Conservation (phyloP, 306 rosid species). For the Geum urbanum region DNA sequence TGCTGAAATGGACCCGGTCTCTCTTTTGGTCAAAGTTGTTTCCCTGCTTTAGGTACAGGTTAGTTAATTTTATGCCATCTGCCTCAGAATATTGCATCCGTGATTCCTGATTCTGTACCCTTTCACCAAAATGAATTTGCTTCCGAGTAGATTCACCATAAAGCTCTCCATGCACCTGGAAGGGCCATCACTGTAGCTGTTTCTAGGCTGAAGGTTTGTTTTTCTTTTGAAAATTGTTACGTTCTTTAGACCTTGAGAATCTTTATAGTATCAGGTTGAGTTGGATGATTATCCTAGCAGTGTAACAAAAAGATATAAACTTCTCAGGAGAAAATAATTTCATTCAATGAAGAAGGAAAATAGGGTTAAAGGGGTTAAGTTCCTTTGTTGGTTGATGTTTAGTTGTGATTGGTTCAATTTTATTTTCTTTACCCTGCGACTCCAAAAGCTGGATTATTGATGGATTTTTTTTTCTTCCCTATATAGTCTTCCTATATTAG, state of each 20-base stretch:
- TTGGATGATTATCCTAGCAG: not conserved
- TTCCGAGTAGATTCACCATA: conserved; percentile 70
- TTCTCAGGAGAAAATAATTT: not conserved
- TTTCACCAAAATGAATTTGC: conserved; percentile 25
- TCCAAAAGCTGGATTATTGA: not conserved
- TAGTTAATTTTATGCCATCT: conserved; percentile 17
- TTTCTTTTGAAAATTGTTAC: not conserved
- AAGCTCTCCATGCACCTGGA: conserved; percentile 99
- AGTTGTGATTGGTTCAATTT: not conserved
- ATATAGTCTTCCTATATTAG: not conserved
- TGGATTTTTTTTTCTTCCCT: not conserved
- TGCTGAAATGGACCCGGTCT: conserved; percentile 73
- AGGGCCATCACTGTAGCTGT: conserved; percentile 92
- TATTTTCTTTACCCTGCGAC: not conserved
- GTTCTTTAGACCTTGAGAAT: not conserved
- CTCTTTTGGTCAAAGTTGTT: conserved; percentile 87
- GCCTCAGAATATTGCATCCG: not conserved
- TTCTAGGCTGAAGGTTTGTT: conserved; percentile 64
- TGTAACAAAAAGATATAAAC: not conserved
- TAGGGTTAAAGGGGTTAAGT: not conserved
- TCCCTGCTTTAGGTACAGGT: conserved; percentile 90
- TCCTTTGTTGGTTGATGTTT: not conserved
- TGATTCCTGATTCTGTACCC: not conserved
- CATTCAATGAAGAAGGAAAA: not conserved
- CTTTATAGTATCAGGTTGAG: not conserved